A percentile compares a stretch with the other conserved stretches of the same genome.
Evolutionary conservation across 1,284 basidiomycete genomes (phyloP).

Genomic region (Leucocoprinus gongylophorus): DNA sequence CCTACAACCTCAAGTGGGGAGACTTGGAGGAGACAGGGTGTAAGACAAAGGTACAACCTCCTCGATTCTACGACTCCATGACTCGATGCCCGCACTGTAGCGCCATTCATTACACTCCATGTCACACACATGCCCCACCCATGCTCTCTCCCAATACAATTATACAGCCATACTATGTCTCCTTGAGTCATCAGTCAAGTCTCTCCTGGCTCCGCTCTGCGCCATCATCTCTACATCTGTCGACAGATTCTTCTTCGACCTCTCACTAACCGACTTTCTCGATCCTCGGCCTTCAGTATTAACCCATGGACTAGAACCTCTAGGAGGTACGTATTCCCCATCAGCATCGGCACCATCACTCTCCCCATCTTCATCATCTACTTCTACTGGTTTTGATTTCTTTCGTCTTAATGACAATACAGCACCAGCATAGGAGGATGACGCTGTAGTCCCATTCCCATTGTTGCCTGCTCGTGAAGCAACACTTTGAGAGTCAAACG

Average conservation of each 20-base stretch:
- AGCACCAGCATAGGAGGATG: slow-evolving; percentile 22
- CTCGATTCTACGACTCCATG: too few species aligned
- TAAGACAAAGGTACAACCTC: too few species aligned
- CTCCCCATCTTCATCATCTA: slow-evolving; percentile 50
- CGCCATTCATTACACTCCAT: not conserved
- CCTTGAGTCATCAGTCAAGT: slow-evolving; percentile 26
- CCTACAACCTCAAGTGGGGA: too few species aligned
- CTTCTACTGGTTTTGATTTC: slow-evolving; percentile 44
- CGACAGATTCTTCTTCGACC: slow-evolving; percentile 20
- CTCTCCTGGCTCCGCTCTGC: slow-evolving; percentile 11
- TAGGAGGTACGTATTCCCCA: slow-evolving; percentile 42
- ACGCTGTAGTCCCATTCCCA: slow-evolving; percentile 20
- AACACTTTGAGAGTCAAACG: slow-evolving; percentile 19
- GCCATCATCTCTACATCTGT: slow-evolving; percentile 10
- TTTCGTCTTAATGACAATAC: slow-evolving; percentile 37
- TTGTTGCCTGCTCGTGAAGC: not conserved
- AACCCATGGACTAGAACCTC: slow-evolving; percentile 34
- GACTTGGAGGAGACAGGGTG: too few species aligned
- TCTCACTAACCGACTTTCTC: slow-evolving; percentile 22
- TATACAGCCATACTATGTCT: slow-evolving; percentile 34
- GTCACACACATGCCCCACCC: not conserved
- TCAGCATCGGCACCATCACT: slow-evolving; percentile 63
- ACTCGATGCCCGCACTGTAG: too few species aligned
- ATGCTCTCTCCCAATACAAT: slow-evolving; percentile 3
- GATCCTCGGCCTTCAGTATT: slow-evolving; percentile 50